Percentiles rank a stretch among this genome's conserved stretches.
Evolutionary conservation across 1,139 yeast species (phyloP).

Genomic region (Suhomyces bribrorum): DNA sequence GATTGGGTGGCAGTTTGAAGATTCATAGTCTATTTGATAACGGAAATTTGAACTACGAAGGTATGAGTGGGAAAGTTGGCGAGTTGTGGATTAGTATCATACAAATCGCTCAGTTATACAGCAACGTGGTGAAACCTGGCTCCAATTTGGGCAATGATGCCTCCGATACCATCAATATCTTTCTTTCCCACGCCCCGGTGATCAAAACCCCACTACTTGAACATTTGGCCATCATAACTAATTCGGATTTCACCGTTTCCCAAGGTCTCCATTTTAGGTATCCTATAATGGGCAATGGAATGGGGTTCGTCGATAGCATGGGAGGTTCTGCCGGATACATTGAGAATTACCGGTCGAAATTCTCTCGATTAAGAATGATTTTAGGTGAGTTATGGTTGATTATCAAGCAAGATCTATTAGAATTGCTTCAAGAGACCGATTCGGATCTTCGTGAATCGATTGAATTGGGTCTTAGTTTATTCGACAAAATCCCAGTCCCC

Average conservation of each 20-base stretch:
- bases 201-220: slow-evolving; percentile 64
- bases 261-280: slow-evolving; percentile 74
- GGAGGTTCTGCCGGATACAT: slow-evolving; percentile 42
- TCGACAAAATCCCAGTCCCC: slow-evolving; percentile 67
- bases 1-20: slow-evolving; percentile 72
- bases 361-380: slow-evolving; percentile 61
- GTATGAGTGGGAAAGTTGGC: slow-evolving; percentile 61
- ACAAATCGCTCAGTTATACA: slow-evolving; percentile 62
- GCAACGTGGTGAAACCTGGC: slow-evolving; percentile 9
- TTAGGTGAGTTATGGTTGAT: slow-evolving; percentile 66
- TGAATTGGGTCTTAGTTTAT: slow-evolving; percentile 59
- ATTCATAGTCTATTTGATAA: slow-evolving; percentile 70
- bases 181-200: slow-evolving; percentile 70
- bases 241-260: slow-evolving; percentile 71
- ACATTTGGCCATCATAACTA: slow-evolving; percentile 64
- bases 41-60: slow-evolving; percentile 41
- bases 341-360: slow-evolving; percentile 62
- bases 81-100: slow-evolving; percentile 73
- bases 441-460: slow-evolving; percentile 21
- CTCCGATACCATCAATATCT: slow-evolving; percentile 53
- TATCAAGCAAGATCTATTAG: slow-evolving; percentile 53
- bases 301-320: slow-evolving; percentile 57
- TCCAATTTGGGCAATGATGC: not conserved
- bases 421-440: slow-evolving; percentile 30
- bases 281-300: slow-evolving; percentile 70